Evolutionary conservation across 345 rosid genomes (phyloP), one percentile per base, ranked within the genome.

Genomic region (Clarkia xantiana): DNA sequence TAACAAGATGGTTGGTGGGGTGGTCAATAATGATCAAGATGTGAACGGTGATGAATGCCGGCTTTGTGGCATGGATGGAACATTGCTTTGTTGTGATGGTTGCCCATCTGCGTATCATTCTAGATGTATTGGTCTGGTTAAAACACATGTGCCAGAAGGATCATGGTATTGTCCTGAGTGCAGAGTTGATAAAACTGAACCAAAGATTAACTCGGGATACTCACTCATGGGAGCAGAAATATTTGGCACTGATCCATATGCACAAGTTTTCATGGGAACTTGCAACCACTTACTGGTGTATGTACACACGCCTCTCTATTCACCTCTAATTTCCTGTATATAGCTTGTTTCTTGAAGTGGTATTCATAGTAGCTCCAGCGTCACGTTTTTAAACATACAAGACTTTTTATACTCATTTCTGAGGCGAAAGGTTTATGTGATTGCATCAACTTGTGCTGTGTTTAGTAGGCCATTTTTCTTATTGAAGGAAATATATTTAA

Each of bases 151-250:
- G 64, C 94, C 98, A 18, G 87, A 81, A 6, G 93, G 96, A 41
- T 67, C 84, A 40, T 91, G 98, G 98, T 76, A 68, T 62, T 91
- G 96, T 57, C 96, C 94, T 1, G 98, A 91, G 72, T 91, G 98
- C 71, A 65, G 72, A 43, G 67, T 75, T 55, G 73, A 68, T 56
- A 81, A 76, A 67, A 45, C 67, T 55, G 94, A 76, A 52, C 87
- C 83, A 45, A 55, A 70, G 20, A 55, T 81, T 63, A 62, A 76
- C 42, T 46, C 41, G 25, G 76, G 81, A 43, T 76, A 90, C n/a
- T 75, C 89, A 53, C 87, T 84, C 38, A 77, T 70, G 59, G 98
- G 98, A 66, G 96, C 93, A 23, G 74, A 74, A 56, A 42, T 72
- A 41, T 91, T 84, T 60, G 98, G 98, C 45, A 64, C 69, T 63